Evolutionary conservation across 306 rosid species (phyloP).

Genomic region (Astragalus glycyphyllos): DNA sequence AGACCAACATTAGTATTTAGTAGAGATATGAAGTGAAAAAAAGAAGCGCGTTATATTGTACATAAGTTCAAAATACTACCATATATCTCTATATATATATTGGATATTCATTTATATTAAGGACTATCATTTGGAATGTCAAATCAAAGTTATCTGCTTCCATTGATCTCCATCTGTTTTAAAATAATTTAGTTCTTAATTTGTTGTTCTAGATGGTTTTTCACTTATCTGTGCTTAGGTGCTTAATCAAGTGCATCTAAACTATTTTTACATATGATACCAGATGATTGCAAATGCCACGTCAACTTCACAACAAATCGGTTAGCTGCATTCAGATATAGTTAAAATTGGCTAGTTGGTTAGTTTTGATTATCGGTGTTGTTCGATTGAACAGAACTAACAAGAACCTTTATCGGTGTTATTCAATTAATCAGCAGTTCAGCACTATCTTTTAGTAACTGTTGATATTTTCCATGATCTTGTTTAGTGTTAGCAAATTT

Average conservation of each 20-base stretch:
- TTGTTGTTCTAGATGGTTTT: conserved; percentile 26
- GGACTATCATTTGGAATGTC: too few relatives aligned
- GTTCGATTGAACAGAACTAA: neutral
- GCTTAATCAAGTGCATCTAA: conserved; percentile 34
- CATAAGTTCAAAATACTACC: too few relatives aligned
- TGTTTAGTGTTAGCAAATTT: conserved; percentile 27
- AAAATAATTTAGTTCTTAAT: conserved; percentile 21
- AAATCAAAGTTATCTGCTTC: too few relatives aligned
- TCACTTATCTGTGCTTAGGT: conserved; percentile 17
- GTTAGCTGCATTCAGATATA: conserved; percentile 1
- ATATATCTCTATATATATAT: too few relatives aligned
- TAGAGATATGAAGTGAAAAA: too few relatives aligned
- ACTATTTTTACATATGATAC: conserved; percentile 6
- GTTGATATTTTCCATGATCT: conserved; percentile 33
- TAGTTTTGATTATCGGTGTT: neutral
- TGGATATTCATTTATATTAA: too few relatives aligned
- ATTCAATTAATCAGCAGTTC: neutral
- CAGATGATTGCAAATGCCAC: neutral
- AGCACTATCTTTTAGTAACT: neutral
- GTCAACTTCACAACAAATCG: neutral
- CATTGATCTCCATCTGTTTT: neutral
- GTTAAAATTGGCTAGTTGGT: neutral
- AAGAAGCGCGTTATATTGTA: too few relatives aligned
- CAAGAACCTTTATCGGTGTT: neutral
- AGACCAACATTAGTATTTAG: too few relatives aligned